phyloP scores from a whole-genome alignment of 768 basidiomycete species.

The Gelatoporia subvermispora region DNA sequence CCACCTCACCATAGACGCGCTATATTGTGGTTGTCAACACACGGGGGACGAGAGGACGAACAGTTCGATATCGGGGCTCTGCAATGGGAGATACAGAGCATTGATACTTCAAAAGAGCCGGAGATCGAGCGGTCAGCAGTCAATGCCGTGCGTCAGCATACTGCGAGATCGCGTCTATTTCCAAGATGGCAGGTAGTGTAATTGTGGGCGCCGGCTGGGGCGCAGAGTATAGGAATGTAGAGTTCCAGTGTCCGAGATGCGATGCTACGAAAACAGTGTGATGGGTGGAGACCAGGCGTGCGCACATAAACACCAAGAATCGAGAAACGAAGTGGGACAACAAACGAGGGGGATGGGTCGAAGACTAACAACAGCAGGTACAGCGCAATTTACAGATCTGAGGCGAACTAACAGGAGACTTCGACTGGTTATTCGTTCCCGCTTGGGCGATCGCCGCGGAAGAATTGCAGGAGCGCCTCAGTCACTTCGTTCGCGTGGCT shows the following conservation, averaged over 20 bases:
- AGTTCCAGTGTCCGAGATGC: neutral
- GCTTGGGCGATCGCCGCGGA: constrained; percentile 1
- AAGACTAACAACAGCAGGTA: neutral
- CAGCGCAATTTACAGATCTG: no score
- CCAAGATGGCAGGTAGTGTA: neutral
- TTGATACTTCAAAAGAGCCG: neutral
- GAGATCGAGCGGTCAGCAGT: neutral
- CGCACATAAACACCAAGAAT: neutral
- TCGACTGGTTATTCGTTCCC: neutral
- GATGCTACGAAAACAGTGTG: neutral
- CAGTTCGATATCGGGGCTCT: neutral
- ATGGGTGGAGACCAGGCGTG: neutral
- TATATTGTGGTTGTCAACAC: neutral
- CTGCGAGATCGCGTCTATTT: no score
- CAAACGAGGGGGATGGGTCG: neutral
- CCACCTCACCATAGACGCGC: neutral
- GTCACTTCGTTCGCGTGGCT: constrained; percentile 19
- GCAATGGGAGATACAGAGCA: neutral
- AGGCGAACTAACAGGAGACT: neutral
- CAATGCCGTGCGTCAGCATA: no score
- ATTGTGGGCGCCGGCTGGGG: neutral
- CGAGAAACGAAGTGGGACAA: neutral
- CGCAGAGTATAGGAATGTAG: neutral
- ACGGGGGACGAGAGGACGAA: neutral
- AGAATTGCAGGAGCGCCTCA: constrained; percentile 17